phyloP scores from a whole-genome alignment of 202 grass and related monocot species.

The Musa balbisiana region DNA sequence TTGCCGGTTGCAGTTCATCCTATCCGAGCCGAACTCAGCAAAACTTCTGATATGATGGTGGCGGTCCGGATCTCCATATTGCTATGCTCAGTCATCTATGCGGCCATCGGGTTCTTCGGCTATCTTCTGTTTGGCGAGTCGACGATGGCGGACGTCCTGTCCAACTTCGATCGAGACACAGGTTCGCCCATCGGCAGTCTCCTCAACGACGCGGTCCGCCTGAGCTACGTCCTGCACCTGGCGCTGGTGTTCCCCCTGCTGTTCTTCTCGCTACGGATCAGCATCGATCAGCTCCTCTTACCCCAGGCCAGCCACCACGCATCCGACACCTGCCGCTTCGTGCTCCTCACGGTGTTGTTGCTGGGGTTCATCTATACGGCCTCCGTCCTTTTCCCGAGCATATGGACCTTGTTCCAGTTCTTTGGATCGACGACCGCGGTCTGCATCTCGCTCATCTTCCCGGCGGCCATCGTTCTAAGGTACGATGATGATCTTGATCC shows the following conservation, averaged over 20 bases:
- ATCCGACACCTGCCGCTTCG: slow-evolving; percentile 50
- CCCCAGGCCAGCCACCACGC: slow-evolving; percentile 28
- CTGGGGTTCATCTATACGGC: slow-evolving; percentile 48
- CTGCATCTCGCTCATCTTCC: slow-evolving; percentile 80
- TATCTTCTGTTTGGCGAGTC: slow-evolving; percentile 82
- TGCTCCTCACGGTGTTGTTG: slow-evolving; percentile 43
- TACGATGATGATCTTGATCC: slow-evolving; percentile 5
- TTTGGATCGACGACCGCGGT: slow-evolving; percentile 63
- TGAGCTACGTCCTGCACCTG: slow-evolving; percentile 87
- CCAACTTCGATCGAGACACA: slow-evolving; percentile 63
- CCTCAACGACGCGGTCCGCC: slow-evolving; percentile 66
- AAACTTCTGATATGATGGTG: slow-evolving; percentile 59
- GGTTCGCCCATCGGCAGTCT: slow-evolving; percentile 42
- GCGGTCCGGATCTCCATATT: slow-evolving; percentile 64
- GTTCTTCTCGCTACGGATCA: slow-evolving; percentile 70
- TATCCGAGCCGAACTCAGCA: slow-evolving; percentile 64
- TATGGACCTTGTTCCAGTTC: slow-evolving; percentile 88
- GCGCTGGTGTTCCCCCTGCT: slow-evolving; percentile 87
- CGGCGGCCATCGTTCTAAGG: slow-evolving; percentile 73
- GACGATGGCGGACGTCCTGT: slow-evolving; percentile 82
- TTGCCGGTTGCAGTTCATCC: slow-evolving; percentile 52
- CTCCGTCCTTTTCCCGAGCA: slow-evolving; percentile 57
- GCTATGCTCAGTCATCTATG: slow-evolving; percentile 72
- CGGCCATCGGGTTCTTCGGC: slow-evolving; percentile 70
- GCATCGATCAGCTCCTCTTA: slow-evolving; percentile 80